Conservation (phyloP, 495 filamentous ascomycete genomes). For the Aspergillus olivimuriae region DNA sequence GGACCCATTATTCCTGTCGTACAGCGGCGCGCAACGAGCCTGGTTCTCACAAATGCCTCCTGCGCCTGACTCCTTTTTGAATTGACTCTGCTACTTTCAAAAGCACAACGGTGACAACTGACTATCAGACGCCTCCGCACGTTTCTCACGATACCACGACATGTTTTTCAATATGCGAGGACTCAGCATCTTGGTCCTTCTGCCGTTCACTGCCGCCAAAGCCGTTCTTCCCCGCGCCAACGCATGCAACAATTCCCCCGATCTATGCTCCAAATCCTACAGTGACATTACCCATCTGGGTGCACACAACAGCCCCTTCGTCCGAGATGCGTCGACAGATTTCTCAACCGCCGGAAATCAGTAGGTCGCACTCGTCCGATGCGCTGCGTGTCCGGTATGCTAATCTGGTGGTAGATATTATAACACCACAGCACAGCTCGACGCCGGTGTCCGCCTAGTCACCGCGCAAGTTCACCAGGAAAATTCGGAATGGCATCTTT, state of each 20-base stretch:
- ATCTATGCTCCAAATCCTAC: slow-evolving; percentile 52
- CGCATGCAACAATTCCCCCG: slow-evolving; percentile 58
- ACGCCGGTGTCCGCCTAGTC: slow-evolving; percentile 64
- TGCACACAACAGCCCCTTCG: slow-evolving; percentile 58
- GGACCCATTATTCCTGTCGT: too few species aligned
- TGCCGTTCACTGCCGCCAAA: slow-evolving; percentile 26
- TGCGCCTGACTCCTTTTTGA: too few species aligned
- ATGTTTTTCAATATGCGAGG: slow-evolving; percentile 21
- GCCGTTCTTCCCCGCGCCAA: slow-evolving; percentile 26
- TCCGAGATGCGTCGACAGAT: slow-evolving; percentile 42
- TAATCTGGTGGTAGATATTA: slow-evolving; percentile 37
- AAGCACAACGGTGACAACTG: too few species aligned
- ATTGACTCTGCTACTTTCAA: too few species aligned
- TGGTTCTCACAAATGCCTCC: too few species aligned
- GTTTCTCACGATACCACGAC: too few species aligned
- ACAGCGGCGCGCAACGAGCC: too few species aligned
- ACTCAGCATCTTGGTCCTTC: slow-evolving; percentile 22
- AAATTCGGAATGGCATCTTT: slow-evolving; percentile 53
- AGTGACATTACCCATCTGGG: slow-evolving; percentile 58
- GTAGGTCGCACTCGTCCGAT: slow-evolving; percentile 22
- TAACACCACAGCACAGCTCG: slow-evolving; percentile 65
- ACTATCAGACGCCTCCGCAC: too few species aligned
- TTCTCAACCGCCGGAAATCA: slow-evolving; percentile 60
- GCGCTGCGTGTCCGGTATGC: neutral
- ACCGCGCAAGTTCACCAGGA: slow-evolving; percentile 63